Base-by-base conservation (phyloP, 2,329 filamentous ascomycete genomes). In the Boeremia lycopersici region DNA sequence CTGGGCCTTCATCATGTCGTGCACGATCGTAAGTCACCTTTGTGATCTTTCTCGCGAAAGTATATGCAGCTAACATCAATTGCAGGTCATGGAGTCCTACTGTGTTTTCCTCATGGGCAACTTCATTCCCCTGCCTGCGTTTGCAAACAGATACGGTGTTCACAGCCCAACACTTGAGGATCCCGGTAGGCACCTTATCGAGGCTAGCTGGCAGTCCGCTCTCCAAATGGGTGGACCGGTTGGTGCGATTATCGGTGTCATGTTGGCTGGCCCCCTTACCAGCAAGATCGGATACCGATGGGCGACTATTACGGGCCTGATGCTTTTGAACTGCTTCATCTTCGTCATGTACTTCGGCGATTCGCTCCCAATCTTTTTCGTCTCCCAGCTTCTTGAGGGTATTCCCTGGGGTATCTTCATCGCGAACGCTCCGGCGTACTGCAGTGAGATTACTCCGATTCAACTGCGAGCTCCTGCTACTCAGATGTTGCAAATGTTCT, bases 371-470 rank as follows among this genome's bases (percentile, higher is more conserved):
- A 68, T 82, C 47, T 72, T 81, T 45, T 80, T 86, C 63, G 77
- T 77, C 4, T 76, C 79, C 33, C 84, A 87, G 75, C 73, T 85
- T 49, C 77, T 87, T 41, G 84, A 86, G 70, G 85, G 85, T 56
- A 66, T 88, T 4, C 85, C 85, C 2, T 88, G 85, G 85, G 85
- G 85, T 25, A 81, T 88, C 64, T 88, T 88, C 71, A 85, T 86
- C 61, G 84, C 85, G 68, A 86, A 86, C 67, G 80, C 85, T 4
- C 85, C 85, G 0, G 85, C 85, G 6, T 88, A 87, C 76, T 84
- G 80, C 71, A 75, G 74, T 64, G 85, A 88, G 69, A 85, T 88
- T 52, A 83, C 85, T 2, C 85, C 85, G 1, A 78, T 87, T 47
- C 75, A 75, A 65, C 72, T 88, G 49, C 74, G 84, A 69, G 85